Evolutionary conservation across 768 basidiomycete species (phyloP), one percentile per base, ranked within the genome.

Genomic region (Auricularia heimuer): DNA sequence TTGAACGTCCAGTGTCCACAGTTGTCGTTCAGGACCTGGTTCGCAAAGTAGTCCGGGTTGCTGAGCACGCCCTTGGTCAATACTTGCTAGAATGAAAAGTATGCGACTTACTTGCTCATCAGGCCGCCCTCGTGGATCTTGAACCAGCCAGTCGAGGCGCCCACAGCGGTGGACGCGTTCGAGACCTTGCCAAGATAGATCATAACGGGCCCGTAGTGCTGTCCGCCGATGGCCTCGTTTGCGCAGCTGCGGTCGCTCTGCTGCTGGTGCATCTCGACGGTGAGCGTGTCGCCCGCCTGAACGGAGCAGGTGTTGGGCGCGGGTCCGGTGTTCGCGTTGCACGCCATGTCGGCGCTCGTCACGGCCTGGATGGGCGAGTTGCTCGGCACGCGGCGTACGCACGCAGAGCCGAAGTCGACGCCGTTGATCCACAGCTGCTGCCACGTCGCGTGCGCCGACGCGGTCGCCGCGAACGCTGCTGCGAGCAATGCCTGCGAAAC

Each of bases 401-500:
- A 64, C 12, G 51, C 29, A 7, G 33, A 33, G 12, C 63, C 63
- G 18, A 33, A 56, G 35, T 64, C 63, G 37, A 64, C 63, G 3
- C 54, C 54, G 56, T 64, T 64, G 18, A 64, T 42, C 63, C 63
- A 64, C 10, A 62, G 10, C 34, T 62, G 62, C 39, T 62, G 56
- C 56, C 56, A 60, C 12, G 56, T 60, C 24, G 56, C 56, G 56
- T 60, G 56, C 10, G 56, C 56, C 14, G 56, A 60, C 11, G 18
- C 56, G 34, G 29, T 29, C 10, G 56, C 56, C 24, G 56, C 56
- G 33, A 60, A 24, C 21, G 34, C 56, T 14, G 56, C 29, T n/a
- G 71, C 70, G 54, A 76, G 65, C 39, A 60, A 24, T 12, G 34
- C 34, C 29, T 35, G 56, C 21, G 24, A 8, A 33, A 24, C 29